These are phyloP conservation scores for Haematococcus sp. DNA, from an alignment of 139 green algal species.

Conservation along the genomic window DNA sequence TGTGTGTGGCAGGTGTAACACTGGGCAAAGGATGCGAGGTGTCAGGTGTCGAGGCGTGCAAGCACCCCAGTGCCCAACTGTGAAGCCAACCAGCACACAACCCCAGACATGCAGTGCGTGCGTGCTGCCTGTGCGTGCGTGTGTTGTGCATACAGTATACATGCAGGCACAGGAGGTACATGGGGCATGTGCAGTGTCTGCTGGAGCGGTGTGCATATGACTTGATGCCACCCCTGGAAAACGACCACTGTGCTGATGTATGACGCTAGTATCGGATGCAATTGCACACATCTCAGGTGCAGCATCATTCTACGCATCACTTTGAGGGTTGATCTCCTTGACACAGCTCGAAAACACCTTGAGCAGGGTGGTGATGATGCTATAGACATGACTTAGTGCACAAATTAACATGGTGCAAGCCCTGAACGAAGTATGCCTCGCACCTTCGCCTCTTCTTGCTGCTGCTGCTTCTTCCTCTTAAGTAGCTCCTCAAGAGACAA, in stretches of 20 bases:
- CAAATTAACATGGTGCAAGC: too few relatives aligned
- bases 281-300: neutral
- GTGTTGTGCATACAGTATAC: too few relatives aligned
- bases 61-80: too few relatives aligned
- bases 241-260: conserved; percentile 27
- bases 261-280: conserved; percentile 47
- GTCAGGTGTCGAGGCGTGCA: too few relatives aligned
- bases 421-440: neutral
- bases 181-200: conserved; percentile 14
- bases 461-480: conserved; percentile 74
- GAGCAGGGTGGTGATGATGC: too few relatives aligned
- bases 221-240: conserved; percentile 31
- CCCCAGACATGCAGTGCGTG: neutral
- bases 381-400: too few relatives aligned
- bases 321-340: neutral
- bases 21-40: too few relatives aligned
- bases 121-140: neutral
- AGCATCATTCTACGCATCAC: neutral
- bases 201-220: conserved; percentile 11
- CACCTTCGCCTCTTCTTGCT: conserved; percentile 75
- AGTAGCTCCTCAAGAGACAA: conserved; percentile 90
- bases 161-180: too few relatives aligned
- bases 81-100: too few relatives aligned
- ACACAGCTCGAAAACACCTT: too few relatives aligned
- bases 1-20: neutral